Base-by-base conservation (phyloP, 306 rosid species). In the Acmispon strigosus region DNA sequence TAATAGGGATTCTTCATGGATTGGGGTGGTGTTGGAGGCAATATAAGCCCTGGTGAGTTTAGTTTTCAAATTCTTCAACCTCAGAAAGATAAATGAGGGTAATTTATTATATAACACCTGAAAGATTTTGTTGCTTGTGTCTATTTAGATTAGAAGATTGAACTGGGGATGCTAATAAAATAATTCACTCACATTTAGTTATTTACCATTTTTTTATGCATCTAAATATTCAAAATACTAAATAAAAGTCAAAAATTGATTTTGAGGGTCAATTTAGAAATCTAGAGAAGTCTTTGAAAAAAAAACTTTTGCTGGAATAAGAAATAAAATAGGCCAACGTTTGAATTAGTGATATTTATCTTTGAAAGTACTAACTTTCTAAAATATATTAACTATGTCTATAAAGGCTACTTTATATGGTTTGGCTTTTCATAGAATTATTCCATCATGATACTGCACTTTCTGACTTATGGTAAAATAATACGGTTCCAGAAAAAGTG, bases 31-130 rank as follows among this genome's bases (percentile, higher is more conserved):
- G 91, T 45, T 39, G 82, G 87, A 62, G 80, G 89, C 78, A 88
- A 80, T 65, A 59, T 86, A 56, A 90, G 96, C 82, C 57, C 98
- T 4, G 96, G 98, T 86, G 74, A 86, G 87, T 83, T 76, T 41
- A 19, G 8, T 24, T 22, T 22, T 22, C 24, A 15, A 1, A 69
- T 57, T 47, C n/a, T 22, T 5, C 18, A 45, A 10, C 11, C 52
- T 52, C 19, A 22, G 24, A 56, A 27, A 69, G n/a, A 69, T 41
- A 42, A 70, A 22, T 22, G 24, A n/a, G n/a, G n/a, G n/a, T n/a
- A n/a, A n/a, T n/a, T n/a, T n/a, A n/a, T n/a, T n/a, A n/a, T n/a
- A n/a, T n/a, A 1, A 22, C 24, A 22, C 24, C 24, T 22, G 24
- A 22, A 22, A 22, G 2, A 1, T 22, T 22, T 22, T 1, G 2